Conservation (phyloP, 2,329 filamentous ascomycete genomes). For the Cladosporium sp. region DNA sequence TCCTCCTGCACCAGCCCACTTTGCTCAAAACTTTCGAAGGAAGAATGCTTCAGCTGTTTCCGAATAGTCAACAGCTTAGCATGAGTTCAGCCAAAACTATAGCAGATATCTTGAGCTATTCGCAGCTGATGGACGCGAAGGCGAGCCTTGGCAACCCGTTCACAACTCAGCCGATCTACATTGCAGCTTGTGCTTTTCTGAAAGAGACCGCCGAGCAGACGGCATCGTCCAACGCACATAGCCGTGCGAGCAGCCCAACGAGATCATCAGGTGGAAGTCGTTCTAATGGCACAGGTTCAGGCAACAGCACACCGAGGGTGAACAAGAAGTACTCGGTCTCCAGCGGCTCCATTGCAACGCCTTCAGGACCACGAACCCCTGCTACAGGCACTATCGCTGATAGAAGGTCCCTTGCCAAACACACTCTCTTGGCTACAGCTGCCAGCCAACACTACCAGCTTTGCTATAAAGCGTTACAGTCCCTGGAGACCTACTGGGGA, state of each 20-base stretch:
- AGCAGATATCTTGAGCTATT: constrained; percentile 81
- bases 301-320: constrained; percentile 22
- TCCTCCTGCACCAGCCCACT: constrained; percentile 79
- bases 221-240: constrained; percentile 58
- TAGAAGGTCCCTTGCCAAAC: constrained; percentile 52
- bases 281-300: constrained; percentile 41
- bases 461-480: constrained; percentile 78
- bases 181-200: constrained; percentile 82
- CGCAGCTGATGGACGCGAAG: constrained; percentile 78
- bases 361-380: constrained; percentile 13
- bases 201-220: constrained; percentile 74
- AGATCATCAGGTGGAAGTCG: not conserved
- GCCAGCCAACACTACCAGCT: constrained; percentile 83
- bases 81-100: constrained; percentile 92
- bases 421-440: constrained; percentile 72
- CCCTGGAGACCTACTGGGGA: constrained; percentile 80
- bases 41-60: constrained; percentile 66
- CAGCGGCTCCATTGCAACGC: constrained; percentile 11
- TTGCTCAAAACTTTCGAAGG: constrained; percentile 72
- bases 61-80: constrained; percentile 74
- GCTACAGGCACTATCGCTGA: constrained; percentile 13
- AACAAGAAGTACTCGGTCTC: constrained; percentile 22
- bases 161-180: constrained; percentile 83
- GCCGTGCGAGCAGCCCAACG: constrained; percentile 45
- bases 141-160: constrained; percentile 87